Evolutionary conservation across 2,329 filamentous ascomycete genomes (phyloP).

Genomic region (Ascomycota sp.): DNA sequence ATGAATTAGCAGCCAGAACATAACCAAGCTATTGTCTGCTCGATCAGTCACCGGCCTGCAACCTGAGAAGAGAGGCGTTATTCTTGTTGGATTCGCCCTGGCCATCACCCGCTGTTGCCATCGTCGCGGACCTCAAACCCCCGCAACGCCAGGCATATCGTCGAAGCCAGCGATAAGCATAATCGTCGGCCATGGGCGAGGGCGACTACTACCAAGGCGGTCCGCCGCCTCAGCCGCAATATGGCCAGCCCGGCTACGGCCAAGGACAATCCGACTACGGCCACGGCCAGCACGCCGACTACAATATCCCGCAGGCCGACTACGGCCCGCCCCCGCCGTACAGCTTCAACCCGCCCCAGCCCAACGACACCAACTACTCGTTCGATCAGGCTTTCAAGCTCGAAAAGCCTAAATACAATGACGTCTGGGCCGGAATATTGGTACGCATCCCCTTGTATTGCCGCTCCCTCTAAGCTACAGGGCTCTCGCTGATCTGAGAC

Average conservation of each 20-base stretch:
- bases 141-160: no score
- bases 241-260: slow-evolving; percentile 1
- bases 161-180: no score
- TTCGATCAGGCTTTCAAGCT: slow-evolving; percentile 75
- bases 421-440: slow-evolving; percentile 72
- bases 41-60: no score
- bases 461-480: neutral
- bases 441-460: slow-evolving; percentile 19
- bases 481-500: slow-evolving; percentile 1
- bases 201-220: no score
- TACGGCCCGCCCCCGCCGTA: slow-evolving; percentile 12
- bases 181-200: no score
- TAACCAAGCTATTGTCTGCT: no score
- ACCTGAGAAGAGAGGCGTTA: no score
- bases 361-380: slow-evolving; percentile 25
- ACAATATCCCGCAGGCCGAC: slow-evolving; percentile 9
- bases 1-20: no score
- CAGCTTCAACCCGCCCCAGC: slow-evolving; percentile 16
- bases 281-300: slow-evolving; percentile 5
- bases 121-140: no score
- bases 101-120: no score
- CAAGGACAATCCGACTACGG: slow-evolving; percentile 1
- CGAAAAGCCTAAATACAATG: slow-evolving; percentile 70
- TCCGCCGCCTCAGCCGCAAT: neutral
- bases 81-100: no score